Percentiles rank a stretch among this genome's conserved stretches.
Evolutionary conservation across 768 basidiomycete genomes (phyloP).

Genomic region (Boletales sp.): DNA sequence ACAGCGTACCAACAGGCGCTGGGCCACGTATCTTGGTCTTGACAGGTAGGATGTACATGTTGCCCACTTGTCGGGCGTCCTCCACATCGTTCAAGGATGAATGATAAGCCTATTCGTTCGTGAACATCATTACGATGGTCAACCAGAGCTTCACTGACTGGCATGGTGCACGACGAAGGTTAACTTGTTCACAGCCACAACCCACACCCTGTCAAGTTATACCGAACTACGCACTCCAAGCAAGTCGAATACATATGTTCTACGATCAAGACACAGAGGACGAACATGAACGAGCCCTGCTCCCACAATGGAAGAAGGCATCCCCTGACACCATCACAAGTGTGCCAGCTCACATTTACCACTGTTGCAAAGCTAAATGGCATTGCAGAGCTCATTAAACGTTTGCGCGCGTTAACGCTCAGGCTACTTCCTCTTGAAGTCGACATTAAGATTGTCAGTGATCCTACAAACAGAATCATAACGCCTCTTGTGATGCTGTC

Average conservation of each 20-base stretch:
- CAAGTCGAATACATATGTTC: constrained; percentile 13
- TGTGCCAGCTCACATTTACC: constrained; percentile 33
- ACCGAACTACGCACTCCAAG: neutral
- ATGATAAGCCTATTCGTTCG: constrained; percentile 78
- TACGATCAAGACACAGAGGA: constrained; percentile 24
- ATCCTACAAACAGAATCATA: constrained; percentile 79
- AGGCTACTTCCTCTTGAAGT: constrained; percentile 81
- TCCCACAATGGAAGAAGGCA: constrained; percentile 47
- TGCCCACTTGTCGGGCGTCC: constrained; percentile 82
- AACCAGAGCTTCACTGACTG: constrained; percentile 39
- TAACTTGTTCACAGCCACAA: constrained; percentile 23
- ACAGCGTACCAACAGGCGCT: constrained; percentile 66
- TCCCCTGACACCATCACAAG: constrained; percentile 75
- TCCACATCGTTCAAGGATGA: constrained; percentile 86
- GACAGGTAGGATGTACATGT: constrained; percentile 87
- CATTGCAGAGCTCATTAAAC: constrained; percentile 68
- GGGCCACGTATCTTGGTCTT: constrained; percentile 90
- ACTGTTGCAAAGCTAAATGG: neutral
- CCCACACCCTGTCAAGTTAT: too few relatives aligned
- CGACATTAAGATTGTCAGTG: constrained; percentile 56
- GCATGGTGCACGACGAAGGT: constrained; percentile 38
- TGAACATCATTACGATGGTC: neutral
- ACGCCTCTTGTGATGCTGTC: constrained; percentile 76
- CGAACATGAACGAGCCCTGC: constrained; percentile 46
- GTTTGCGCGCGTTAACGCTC: constrained; percentile 72